phyloP scores from a whole-genome alignment of 2,329 filamentous ascomycete genomes.

The Fusarium globosum region DNA sequence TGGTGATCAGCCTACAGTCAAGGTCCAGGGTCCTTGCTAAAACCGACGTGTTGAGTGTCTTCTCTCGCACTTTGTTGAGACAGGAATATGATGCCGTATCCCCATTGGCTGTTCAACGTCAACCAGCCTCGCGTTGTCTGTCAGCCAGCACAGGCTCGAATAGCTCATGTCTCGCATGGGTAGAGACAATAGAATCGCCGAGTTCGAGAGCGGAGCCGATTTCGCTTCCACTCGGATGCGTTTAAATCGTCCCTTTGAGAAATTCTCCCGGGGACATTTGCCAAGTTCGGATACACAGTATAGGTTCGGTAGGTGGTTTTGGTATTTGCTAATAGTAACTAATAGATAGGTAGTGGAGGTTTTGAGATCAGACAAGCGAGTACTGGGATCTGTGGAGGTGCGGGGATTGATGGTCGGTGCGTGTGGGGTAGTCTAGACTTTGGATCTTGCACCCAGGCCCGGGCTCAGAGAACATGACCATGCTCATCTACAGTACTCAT shows the following conservation, averaged over 20 bases:
- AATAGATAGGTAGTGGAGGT: not conserved
- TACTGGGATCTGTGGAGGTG: conserved; percentile 40
- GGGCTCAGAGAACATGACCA: conserved; percentile 3
- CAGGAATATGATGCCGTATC: not conserved
- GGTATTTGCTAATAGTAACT: conserved; percentile 16
- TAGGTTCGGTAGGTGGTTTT: not conserved
- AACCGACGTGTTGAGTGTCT: conserved; percentile 27
- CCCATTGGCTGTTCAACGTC: conserved; percentile 1
- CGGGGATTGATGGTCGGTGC: conserved; percentile 40
- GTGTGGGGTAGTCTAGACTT: conserved; percentile 44
- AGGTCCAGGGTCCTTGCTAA: conserved; percentile 35
- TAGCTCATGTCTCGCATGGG: conserved; percentile 6
- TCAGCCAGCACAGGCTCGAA: conserved; percentile 6
- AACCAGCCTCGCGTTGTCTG: conserved; percentile 13
- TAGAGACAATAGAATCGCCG: not conserved
- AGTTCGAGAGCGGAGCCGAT: not conserved
- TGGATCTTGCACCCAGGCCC: conserved; percentile 30
- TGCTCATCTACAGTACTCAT: not conserved
- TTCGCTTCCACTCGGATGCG: not conserved
- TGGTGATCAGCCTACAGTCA: conserved; percentile 38
- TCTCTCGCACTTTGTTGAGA: conserved; percentile 27
- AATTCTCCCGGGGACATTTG: not conserved
- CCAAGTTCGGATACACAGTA: conserved; percentile 10
- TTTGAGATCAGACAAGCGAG: conserved; percentile 26
- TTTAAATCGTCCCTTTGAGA: not conserved